Percentiles rank a stretch among this genome's conserved stretches.
Evolutionary conservation across 208 protist genomes (phyloP).

Genomic region (Vickermania spadyakhi): DNA sequence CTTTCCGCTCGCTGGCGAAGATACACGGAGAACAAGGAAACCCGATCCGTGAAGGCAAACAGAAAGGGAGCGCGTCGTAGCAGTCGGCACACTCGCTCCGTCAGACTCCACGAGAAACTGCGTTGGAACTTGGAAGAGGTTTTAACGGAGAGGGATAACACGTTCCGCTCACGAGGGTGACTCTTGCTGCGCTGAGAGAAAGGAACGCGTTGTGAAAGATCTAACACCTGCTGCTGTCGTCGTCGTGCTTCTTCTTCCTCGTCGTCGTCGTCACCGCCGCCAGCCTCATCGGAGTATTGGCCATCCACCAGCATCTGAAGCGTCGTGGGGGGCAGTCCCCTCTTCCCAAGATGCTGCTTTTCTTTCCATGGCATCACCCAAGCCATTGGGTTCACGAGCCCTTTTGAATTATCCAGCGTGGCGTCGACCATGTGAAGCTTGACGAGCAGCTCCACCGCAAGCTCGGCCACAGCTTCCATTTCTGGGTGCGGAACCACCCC

Average conservation of each 20-base stretch:
- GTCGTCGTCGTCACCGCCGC: background rate
- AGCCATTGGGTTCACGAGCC: background rate
- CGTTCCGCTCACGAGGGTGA: too few relatives aligned
- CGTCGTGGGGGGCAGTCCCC: background rate
- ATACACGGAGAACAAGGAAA: constrained; percentile 43
- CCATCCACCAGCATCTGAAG: background rate
- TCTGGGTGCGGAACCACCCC: constrained; percentile 58
- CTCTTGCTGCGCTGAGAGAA: too few relatives aligned
- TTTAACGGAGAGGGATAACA: too few relatives aligned
- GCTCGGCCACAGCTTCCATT: constrained; percentile 61
- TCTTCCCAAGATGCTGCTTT: background rate
- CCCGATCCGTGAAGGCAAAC: constrained; percentile 62
- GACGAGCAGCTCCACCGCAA: constrained; percentile 40
- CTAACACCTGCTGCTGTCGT: background rate
- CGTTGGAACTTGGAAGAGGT: background rate
- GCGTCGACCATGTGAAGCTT: constrained; percentile 70
- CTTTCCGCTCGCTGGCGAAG: constrained; percentile 6
- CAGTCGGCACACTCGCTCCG: constrained; percentile 46
- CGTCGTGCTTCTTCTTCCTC: constrained; percentile 4
- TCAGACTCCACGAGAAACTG: constrained; percentile 31
- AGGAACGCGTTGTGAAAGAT: background rate
- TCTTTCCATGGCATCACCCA: background rate
- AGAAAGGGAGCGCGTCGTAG: constrained; percentile 63
- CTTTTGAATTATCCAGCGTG: constrained; percentile 7
- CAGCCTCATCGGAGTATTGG: background rate